A percentile compares a stretch with the other conserved stretches of the same genome.
These are phyloP conservation scores for Scytalidium sp. DNA, from an alignment of 2,329 filamentous ascomycete genomes.

Conservation along the genomic window DNA sequence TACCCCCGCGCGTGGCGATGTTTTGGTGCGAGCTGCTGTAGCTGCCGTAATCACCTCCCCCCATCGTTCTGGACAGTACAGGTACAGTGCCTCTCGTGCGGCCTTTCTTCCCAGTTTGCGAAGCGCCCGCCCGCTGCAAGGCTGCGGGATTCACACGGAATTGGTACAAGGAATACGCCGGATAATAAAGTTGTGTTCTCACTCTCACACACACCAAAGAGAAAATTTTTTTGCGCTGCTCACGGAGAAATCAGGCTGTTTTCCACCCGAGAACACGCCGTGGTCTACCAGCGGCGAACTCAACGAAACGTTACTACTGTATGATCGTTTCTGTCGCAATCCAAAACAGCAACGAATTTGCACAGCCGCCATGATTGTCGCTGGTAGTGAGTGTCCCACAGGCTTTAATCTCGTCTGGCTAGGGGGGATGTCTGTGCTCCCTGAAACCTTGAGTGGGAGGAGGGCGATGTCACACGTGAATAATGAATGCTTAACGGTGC, in stretches of 20 bases:
- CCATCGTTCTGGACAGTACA: not conserved
- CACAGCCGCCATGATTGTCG: not conserved
- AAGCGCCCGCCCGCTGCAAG: not conserved
- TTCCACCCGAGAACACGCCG: not conserved
- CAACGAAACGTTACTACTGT: not conserved
- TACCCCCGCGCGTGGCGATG: not conserved
- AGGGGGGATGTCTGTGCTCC: not conserved
- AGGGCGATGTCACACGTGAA: not conserved
- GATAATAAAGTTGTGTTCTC: too few species aligned
- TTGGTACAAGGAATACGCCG: too few species aligned
- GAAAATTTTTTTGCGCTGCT: not conserved
- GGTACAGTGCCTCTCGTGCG: not conserved
- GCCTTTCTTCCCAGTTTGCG: not conserved
- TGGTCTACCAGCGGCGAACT: not conserved
- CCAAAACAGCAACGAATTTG: not conserved
- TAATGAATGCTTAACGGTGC: too few species aligned
- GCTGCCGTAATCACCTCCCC: not conserved
- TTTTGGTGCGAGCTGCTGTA: not conserved
- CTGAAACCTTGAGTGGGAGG: not conserved
- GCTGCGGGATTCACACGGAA: too few species aligned
- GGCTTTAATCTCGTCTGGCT: not conserved
- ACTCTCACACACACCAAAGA: not conserved
- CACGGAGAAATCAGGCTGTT: too few species aligned
- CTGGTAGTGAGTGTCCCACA: not conserved
- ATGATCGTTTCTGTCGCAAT: not conserved